Conservation (phyloP, 2,329 filamentous ascomycete species). For the Blastomyces emzantsi region DNA sequence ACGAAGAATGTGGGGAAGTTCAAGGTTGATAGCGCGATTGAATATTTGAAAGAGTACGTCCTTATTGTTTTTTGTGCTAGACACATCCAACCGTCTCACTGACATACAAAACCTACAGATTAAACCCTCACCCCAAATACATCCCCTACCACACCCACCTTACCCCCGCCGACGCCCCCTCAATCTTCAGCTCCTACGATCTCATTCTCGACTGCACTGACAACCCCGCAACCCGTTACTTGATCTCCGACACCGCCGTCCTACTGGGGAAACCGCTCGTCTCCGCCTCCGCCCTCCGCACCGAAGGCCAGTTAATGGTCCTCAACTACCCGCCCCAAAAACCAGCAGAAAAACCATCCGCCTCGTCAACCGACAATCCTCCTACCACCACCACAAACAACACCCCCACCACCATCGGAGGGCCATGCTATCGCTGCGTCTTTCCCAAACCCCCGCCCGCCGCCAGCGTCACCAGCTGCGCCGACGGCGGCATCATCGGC, state of each 20-base stretch:
- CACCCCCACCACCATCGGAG: constrained; percentile 24
- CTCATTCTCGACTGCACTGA: constrained; percentile 92
- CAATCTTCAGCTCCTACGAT: constrained; percentile 63
- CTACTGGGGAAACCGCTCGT: constrained; percentile 69
- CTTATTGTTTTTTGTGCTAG: not conserved
- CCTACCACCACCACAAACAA: not conserved
- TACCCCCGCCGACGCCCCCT: constrained; percentile 56
- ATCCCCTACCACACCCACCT: constrained; percentile 56
- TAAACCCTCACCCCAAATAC: constrained; percentile 66
- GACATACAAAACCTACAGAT: constrained; percentile 34
- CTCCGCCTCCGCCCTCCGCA: constrained; percentile 80
- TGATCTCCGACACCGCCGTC: constrained; percentile 85
- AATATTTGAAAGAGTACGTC: constrained; percentile 48
- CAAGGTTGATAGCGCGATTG: constrained; percentile 71
- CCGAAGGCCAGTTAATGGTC: constrained; percentile 81
- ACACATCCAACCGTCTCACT: not conserved
- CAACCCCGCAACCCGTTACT: constrained; percentile 80
- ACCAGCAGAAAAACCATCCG: constrained; percentile 47
- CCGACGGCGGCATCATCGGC: constrained; percentile 85
- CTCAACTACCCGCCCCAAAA: constrained; percentile 68
- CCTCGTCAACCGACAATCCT: constrained; percentile 22
- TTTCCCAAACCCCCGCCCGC: constrained; percentile 82
- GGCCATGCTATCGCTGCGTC: constrained; percentile 88
- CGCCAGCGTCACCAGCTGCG: constrained; percentile 73
- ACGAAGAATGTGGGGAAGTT: constrained; percentile 59